A percentile compares a stretch with the other conserved stretches of the same genome.
Evolutionary conservation across 176 grass and related monocot species (phyloP).

Genomic region (Phoenix roebelenii): DNA sequence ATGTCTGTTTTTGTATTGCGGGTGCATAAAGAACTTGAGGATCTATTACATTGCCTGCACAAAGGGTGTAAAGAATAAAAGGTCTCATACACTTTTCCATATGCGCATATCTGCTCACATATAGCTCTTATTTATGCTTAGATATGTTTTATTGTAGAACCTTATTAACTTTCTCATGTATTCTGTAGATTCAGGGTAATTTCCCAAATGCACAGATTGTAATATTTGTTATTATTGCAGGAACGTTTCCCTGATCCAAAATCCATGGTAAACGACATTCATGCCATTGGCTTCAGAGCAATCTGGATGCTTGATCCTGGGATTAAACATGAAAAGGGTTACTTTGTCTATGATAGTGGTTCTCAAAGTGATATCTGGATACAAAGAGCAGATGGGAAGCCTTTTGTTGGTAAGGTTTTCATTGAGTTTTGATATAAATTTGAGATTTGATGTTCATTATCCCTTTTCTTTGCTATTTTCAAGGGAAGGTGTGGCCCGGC

Average conservation of each 20-base stretch:
- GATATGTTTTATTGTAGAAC: too few relatives aligned
- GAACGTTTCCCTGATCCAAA: conserved; percentile 65
- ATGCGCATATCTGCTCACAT: too few relatives aligned
- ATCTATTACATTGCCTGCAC: too few relatives aligned
- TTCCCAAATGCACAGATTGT: conserved; percentile 7
- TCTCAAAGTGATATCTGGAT: conserved; percentile 73
- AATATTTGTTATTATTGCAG: conserved; percentile 27
- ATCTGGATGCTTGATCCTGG: conserved; percentile 99
- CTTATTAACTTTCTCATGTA: too few relatives aligned
- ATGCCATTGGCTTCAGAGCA: conserved; percentile 65
- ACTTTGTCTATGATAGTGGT: conserved; percentile 78
- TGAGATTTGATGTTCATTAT: background rate
- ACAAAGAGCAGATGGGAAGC: conserved; percentile 46
- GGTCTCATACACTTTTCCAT: too few relatives aligned
- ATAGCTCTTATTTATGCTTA: too few relatives aligned
- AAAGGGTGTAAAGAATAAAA: too few relatives aligned
- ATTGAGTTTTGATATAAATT: background rate
- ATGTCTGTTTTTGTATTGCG: too few relatives aligned
- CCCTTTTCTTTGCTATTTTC: conserved; percentile 8
- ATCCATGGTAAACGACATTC: conserved; percentile 71
- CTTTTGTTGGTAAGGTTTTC: conserved; percentile 57
- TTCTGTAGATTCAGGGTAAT: too few relatives aligned
- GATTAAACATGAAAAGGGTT: conserved; percentile 76
- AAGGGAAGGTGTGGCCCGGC: conserved; percentile 88
- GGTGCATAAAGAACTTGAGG: too few relatives aligned